Base-by-base conservation (phyloP, 2,329 filamentous ascomycete genomes). In the Arthrobotrys megalospora region DNA sequence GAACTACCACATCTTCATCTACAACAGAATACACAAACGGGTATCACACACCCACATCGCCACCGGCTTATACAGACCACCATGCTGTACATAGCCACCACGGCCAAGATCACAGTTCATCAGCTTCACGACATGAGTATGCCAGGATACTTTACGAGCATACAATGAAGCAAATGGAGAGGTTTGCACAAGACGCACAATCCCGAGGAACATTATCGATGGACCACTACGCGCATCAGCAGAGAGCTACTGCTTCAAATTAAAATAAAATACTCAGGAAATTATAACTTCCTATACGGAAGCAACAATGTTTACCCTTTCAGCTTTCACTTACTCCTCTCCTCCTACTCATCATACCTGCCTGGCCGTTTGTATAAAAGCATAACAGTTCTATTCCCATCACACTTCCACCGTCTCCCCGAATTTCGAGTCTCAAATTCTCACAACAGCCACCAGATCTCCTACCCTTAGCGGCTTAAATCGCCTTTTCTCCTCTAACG, bases 81-180 rank as follows among this genome's bases (percentile, higher is more conserved):
- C 60, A 58, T 11, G 12, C 53, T 4, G 14, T 55, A 16, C 50
- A 55, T 24, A 24, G n/a, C 16, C 43, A 70, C 6, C 67, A 70
- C 41, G 16, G 45, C 11, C 43, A 65, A 28, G 38, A 66, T 28
- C 67, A 50, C 14, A 60, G 52, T 36, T 43, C 67, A 2, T 43
- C 52, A 12, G 62, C 75, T 8, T 72, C 75, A 2, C 60, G 75
- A 28, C 67, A 72, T 28, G 75, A 78, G 62, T 78, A 78, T 28
- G 75, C 75, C 12, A 63, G 75, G 24, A 78, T 78, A 28, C 62
- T 78, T n/a, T 78, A 78, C 47, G 75, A 78, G 24, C 75, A 78
- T 38, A 78, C 75, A 3, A 78, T 78, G 75, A 78, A 78, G 45
- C 75, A 78, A 43, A 78, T 78, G 75, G 75, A 78, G 52, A 60